phyloP scores from a whole-genome alignment of 2,329 filamentous ascomycete species.

The Cercospora sp. region DNA sequence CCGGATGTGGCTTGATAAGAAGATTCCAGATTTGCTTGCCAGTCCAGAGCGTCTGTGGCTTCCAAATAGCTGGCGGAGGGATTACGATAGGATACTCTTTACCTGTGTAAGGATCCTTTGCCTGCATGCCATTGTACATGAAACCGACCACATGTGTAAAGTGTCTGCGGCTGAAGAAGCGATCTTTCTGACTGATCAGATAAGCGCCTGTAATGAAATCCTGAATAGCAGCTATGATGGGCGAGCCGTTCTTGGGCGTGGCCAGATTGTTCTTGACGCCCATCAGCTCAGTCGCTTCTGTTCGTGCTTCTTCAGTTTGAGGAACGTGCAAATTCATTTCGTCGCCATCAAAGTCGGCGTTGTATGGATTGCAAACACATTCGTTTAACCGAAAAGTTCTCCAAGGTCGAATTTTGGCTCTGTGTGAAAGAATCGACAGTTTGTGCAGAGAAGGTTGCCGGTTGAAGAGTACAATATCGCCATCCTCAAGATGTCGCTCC shows the following conservation, averaged over 20 bases:
- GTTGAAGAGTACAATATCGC: slow-evolving; percentile 96
- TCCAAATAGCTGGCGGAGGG: slow-evolving; percentile 81
- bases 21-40: slow-evolving; percentile 96
- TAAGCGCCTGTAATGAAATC: slow-evolving; percentile 98
- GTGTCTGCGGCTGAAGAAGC: slow-evolving; percentile 83
- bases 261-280: slow-evolving; percentile 95
- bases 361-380: slow-evolving; percentile 97
- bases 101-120: slow-evolving; percentile 49
- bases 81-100: slow-evolving; percentile 69
- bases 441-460: slow-evolving; percentile 97
- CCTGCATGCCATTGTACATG: slow-evolving; percentile 76
- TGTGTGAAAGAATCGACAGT: slow-evolving; percentile 95
- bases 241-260: slow-evolving; percentile 95
- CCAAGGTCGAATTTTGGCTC: slow-evolving; percentile 90
- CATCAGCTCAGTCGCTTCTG: slow-evolving; percentile 95
- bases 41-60: slow-evolving; percentile 87
- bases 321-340: slow-evolving; percentile 99
- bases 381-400: slow-evolving; percentile 96
- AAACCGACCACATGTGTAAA: slow-evolving; percentile 90
- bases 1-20: slow-evolving; percentile 82
- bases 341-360: slow-evolving; percentile 97
- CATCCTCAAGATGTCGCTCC: slow-evolving; percentile 91
- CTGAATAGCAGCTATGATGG: slow-evolving; percentile 97
- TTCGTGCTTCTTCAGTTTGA: slow-evolving; percentile 93
- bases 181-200: slow-evolving; percentile 85